Evolutionary conservation across 768 basidiomycete species (phyloP).

Genomic region (Coprinellus micaceus): DNA sequence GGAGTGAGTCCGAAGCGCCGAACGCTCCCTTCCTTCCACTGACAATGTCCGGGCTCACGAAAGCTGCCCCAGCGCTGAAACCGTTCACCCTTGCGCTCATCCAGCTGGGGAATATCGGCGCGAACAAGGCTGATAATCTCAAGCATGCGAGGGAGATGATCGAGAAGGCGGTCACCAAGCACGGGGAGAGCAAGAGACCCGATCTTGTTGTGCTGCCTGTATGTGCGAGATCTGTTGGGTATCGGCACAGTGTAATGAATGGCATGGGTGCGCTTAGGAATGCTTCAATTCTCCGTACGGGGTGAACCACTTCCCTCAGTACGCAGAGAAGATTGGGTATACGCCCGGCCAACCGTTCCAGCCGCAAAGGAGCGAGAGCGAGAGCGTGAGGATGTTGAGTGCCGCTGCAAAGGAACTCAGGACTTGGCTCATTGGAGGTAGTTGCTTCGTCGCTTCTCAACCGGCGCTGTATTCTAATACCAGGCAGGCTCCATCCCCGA

Average conservation of each 20-base stretch:
- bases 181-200: conserved; percentile 54
- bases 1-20: too few species aligned
- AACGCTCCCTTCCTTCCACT: not conserved
- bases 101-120: conserved; percentile 75
- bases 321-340: conserved; percentile 77
- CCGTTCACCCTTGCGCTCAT: conserved; percentile 85
- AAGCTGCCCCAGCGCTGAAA: conserved; percentile 36
- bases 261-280: conserved; percentile 50
- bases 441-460: not conserved
- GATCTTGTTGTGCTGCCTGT: conserved; percentile 85
- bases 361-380: conserved; percentile 51
- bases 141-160: conserved; percentile 80
- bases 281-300: conserved; percentile 89
- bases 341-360: conserved; percentile 58
- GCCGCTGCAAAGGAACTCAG: conserved; percentile 70
- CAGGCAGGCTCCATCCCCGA: conserved; percentile 90
- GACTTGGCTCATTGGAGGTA: conserved; percentile 93
- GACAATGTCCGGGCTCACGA: conserved; percentile 7
- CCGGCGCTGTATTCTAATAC: not conserved
- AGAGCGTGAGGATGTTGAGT: conserved; percentile 80
- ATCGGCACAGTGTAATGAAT: not conserved
- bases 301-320: conserved; percentile 71
- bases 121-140: conserved; percentile 76
- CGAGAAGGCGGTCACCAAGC: conserved; percentile 53
- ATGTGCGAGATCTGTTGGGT: not conserved